Percentiles rank a stretch among this genome's conserved stretches.
Evolutionary conservation across 139 green algal genomes (phyloP).

Genomic region (Chlamydomonas asymmetrica): DNA sequence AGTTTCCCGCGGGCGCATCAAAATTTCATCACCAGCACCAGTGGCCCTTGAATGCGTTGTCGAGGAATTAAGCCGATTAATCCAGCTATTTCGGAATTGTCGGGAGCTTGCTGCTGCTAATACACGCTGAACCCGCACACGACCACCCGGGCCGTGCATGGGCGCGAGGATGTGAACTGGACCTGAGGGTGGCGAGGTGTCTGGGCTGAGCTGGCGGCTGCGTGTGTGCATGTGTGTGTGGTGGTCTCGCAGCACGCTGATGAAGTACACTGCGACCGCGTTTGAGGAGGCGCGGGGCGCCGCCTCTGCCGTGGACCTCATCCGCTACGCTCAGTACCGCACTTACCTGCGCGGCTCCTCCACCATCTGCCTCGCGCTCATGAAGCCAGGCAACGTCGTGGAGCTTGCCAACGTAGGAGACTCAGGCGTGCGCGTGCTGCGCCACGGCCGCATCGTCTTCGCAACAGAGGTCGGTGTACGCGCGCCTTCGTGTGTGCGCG

Average conservation of each 20-base stretch:
- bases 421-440: conserved; percentile 71
- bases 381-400: conserved; percentile 41
- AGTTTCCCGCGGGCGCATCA: too few species aligned
- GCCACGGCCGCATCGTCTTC: conserved; percentile 65
- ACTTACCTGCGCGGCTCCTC: conserved; percentile 30
- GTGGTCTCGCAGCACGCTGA: conserved; percentile 21
- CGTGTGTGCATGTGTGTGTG: too few species aligned
- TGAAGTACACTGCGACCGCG: conserved; percentile 28
- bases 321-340: conserved; percentile 33
- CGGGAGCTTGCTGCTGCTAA: too few species aligned
- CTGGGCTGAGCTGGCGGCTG: too few species aligned
- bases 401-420: conserved; percentile 84
- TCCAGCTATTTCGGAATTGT: too few species aligned
- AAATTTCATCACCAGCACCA: too few species aligned
- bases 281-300: conserved; percentile 16
- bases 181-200: background rate
- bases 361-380: conserved; percentile 42
- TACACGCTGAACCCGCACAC: background rate
- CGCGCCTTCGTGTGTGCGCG: background rate
- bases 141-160: background rate
- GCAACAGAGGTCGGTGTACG: conserved; percentile 54
- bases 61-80: too few species aligned
- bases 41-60: too few species aligned
- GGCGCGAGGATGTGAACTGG: background rate
- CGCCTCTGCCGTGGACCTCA: conserved; percentile 38